Base-by-base conservation (phyloP, 2,329 filamentous ascomycete species). In the Diatrype stigma region DNA sequence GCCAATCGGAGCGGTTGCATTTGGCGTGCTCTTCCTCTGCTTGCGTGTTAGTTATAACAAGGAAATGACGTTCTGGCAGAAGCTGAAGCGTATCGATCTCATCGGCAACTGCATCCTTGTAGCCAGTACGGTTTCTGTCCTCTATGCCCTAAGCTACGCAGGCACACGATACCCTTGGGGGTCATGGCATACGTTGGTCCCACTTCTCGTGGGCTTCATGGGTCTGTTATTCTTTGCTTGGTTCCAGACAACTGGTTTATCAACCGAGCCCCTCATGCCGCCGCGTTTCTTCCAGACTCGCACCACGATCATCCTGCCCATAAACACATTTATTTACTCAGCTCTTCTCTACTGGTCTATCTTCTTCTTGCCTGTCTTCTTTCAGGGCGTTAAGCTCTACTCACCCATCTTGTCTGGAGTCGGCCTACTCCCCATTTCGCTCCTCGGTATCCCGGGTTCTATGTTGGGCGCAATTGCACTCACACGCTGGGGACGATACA, bases 351-450 rank as follows among this genome's bases (percentile, higher is more conserved):
- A 63, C 40, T 67, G 66, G 60, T 51, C 64, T n/a, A 52, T 63
- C 40, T 68, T 63, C 56, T 72, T 72, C 52, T 51, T 73, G 2
- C 70, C 72, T 0, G 51, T 75, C 14, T 76, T 73, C 56, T 75
- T 75, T 55, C 70, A 75, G 48, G 65, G 60, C 2, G 65, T 74
- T 0, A 59, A 60, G 3, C 48, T 48, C 1, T 53, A 60, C 4
- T 54, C 60, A 1, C 62, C 71, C 0, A 52, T 56, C 0, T 51
- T 57, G 1, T 54, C 60, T 1, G 63, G 55, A n/a, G 55, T 63
- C 7, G 35, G 55, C 17, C 28, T 60, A n/a, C 55, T 64, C 19
- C 48, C 64, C 11, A 19, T 42, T 22, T 42, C 16, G 54, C 65
- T 60, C 52, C 49, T 1, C 59, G 60, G 1, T 52, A 56, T 40